phyloP scores from a whole-genome alignment of 2,329 filamentous ascomycete genomes.

The Metarhizium sp. region DNA sequence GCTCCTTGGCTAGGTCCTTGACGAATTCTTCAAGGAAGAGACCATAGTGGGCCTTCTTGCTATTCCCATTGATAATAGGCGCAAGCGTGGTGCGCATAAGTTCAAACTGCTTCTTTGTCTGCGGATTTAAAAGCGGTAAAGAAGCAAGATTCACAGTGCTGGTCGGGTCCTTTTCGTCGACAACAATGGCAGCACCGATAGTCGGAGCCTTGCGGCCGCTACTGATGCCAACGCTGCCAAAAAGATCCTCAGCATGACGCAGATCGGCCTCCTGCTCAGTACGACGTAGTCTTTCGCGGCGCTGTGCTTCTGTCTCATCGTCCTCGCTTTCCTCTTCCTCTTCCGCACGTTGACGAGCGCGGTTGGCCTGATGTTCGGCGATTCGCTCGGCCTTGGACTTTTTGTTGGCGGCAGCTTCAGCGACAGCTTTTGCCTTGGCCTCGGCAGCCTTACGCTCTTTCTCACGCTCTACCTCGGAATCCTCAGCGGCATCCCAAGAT shows the following conservation, averaged over 20 bases:
- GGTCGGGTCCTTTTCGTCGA: constrained; percentile 63
- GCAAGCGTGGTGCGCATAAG: constrained; percentile 68
- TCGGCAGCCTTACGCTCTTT: constrained; percentile 83
- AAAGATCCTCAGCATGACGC: constrained; percentile 82
- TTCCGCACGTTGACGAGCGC: constrained; percentile 41
- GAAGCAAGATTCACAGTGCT: constrained; percentile 72
- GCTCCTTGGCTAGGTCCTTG: constrained; percentile 77
- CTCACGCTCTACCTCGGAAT: constrained; percentile 93
- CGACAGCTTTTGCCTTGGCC: constrained; percentile 81
- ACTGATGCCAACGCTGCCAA: constrained; percentile 63
- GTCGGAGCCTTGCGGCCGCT: constrained; percentile 59
- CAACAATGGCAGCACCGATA: constrained; percentile 54
- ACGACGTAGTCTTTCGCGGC: constrained; percentile 63
- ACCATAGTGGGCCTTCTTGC: constrained; percentile 83
- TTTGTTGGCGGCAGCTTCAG: constrained; percentile 79
- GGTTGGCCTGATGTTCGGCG: constrained; percentile 62
- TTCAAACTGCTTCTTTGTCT: constrained; percentile 78
- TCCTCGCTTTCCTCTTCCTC: constrained; percentile 50
- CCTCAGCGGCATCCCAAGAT: constrained; percentile 93
- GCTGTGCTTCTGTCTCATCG: constrained; percentile 64
- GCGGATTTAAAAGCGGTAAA: constrained; percentile 80
- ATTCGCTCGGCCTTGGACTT: constrained; percentile 83
- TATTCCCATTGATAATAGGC: constrained; percentile 64
- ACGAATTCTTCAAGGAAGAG: constrained; percentile 86
- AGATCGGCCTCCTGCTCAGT: constrained; percentile 85